Base-by-base conservation (phyloP, 2,329 filamentous ascomycete genomes). In the Macrophomina tecta region DNA sequence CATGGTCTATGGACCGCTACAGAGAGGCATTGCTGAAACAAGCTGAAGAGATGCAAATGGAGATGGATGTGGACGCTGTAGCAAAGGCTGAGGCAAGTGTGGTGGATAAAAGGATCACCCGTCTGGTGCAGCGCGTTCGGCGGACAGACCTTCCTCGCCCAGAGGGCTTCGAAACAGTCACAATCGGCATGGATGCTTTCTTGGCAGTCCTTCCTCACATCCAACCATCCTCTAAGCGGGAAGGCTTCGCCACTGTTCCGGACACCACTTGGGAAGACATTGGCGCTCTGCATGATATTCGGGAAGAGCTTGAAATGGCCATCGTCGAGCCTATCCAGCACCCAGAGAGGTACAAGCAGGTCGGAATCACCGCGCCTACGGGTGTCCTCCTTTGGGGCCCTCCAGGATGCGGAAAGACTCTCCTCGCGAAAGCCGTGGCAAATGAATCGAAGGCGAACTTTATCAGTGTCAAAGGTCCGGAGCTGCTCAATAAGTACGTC, bases 391-490 rank as follows among this genome's bases (percentile, higher is more conserved):
- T 99, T 65, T 99, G 94, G 93, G 95, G 95, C 0, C 95, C 95
- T 0, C 95, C 95, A 0, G 95, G 95, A 6, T 99, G 95, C 78
- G 95, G 95, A 73, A 99, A 99, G 79, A 99, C 95, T 0, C 86
- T 99, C 1, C 88, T 99, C 1, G 95, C 95, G 18, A 97, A 98
- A 80, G 95, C 95, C 3, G 93, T 97, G 4, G 95, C 95, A 65
- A 97, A 97, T 77, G 93, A 97, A 77, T 94, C 91, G 7, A 93
- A 94, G 77, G 95, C 95, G 56, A 98, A 97, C 79, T 99, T 99
- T 82, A 99, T 99, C 79, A 93, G 93, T 63, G 93, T 99, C 80
- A 97, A 97, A 79, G 95, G 95, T 0, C 95, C 95, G 0, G 95
- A 99, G 77, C 84, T 99, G 9, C 86, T 99, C 53, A 98, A 98